Base-by-base conservation (phyloP, 805 yeast genomes). In the Zygosaccharomyces siamensis region DNA sequence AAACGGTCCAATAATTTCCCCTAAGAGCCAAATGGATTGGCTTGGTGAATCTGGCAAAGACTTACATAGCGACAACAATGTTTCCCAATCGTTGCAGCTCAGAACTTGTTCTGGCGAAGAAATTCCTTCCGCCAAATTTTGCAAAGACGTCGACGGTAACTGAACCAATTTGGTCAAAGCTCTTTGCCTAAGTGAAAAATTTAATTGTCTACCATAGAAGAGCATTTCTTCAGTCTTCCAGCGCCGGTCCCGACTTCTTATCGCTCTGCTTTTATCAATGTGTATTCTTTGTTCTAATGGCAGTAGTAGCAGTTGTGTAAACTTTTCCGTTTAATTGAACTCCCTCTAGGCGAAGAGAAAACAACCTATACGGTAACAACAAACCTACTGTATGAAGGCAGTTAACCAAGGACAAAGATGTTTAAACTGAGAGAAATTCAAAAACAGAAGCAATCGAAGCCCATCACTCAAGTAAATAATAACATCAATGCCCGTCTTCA, bases 11-110 rank as follows among this genome's bases (percentile, higher is more conserved):
- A 81, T 63, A 40, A 76, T 74, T 7, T 70, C 61, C 28, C 69
- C 57, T 16, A 81, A 59, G 24, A 72, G 48, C 4, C 64, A 59
- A 11, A 47, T 39, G 1, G 78, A 80, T 41, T 75, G 76, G 1
- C 62, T 59, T 21, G 59, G 55, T 31, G 65, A 66, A 43, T 64
- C 50, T 7, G 70, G 66, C 4, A 49, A 48, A 3, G 74, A 60
- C 8, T 73, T 58, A 51, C 82, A 71, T n/a, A 81, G 63, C 0
- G 85, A 79, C 36, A 75, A 47, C 44, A 81, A 62, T 10, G 78
- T 73, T 56, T 81, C 86, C 60, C 75, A 72, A 51, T 81, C 85
- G 49, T 74, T 77, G 16, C 37, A 14, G 21, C 20, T 16, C 35
- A 72, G 65, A 33, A 10, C 14, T 5, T 33, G 37, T 33, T 33